Base-by-base conservation (phyloP, 441 rosid species). In the Populus tomentosa region DNA sequence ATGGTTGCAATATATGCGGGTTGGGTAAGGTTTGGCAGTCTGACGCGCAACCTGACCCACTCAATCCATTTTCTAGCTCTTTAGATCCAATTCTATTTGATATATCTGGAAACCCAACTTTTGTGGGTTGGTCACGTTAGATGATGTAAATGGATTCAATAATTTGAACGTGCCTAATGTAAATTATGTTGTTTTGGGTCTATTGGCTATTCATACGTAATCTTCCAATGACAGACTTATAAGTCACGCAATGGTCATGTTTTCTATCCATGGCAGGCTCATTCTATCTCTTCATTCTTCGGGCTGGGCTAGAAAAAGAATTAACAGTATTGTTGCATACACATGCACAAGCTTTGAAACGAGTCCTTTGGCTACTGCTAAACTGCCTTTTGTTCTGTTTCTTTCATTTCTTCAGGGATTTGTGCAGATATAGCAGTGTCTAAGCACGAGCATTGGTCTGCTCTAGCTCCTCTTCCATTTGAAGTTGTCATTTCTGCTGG, bases 401-500 rank as follows among this genome's bases (percentile, higher is more conserved):
- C 33, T 78, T 56, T 28, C 71, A 53, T 66, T 75, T 18, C 77
- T 80, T 10, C 74, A 96, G 98, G 96, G 68, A 90, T 94, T 80
- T 93, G 95, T 77, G 83, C 94, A 36, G 96, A 93, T 81, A 89
- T 96, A 87, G 96, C 99, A 79, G 71, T 69, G 23, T 79, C 90
- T 32, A 92, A 94, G 86, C 87, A 91, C 81, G 98, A 93, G 80
- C 86, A 82, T 71, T 96, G 99, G 99, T 92, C 98, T 38, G 94
- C 98, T 78, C 82, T 94, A 32, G 98, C 99, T 81, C 98, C 98
- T 79, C 97, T 94, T 84, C 98, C 98, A 67, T 89, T 92, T 82
- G 99, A 96, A 87, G 84, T 96, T 75, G 98, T 94, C 81, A 84
- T 90, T 73, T 94, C 99, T 68, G 97, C 98, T 80, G 98, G 98